Evolutionary conservation across 495 filamentous ascomycete species (phyloP).

Genomic region (Neurospora sp.): DNA sequence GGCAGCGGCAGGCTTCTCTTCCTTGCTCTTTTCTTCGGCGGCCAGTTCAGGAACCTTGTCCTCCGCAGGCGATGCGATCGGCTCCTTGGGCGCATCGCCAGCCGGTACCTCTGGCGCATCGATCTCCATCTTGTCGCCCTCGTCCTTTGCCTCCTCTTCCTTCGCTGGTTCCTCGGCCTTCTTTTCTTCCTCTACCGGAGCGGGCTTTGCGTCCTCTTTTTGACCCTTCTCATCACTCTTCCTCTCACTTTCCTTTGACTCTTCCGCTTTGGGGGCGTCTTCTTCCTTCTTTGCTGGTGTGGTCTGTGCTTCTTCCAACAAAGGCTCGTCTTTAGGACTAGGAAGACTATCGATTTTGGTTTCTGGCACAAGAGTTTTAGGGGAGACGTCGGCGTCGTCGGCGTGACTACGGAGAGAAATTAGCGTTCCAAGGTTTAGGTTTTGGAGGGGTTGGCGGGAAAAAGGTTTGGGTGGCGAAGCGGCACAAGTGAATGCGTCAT

Average conservation of each 20-base stretch:
- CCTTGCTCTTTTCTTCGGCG: neutral
- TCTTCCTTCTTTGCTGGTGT: neutral
- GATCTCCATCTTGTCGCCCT: neutral
- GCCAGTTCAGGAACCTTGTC: neutral
- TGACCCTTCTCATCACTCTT: neutral
- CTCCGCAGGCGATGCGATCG: neutral
- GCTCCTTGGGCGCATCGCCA: neutral
- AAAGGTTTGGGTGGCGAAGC: neutral
- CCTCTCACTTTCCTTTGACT: neutral
- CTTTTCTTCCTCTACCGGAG: neutral
- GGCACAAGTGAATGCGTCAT: neutral
- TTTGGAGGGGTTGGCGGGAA: neutral
- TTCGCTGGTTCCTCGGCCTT: neutral
- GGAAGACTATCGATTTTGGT: neutral
- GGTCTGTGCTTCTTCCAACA: neutral
- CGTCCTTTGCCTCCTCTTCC: neutral
- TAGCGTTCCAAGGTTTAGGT: neutral
- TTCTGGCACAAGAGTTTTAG: neutral
- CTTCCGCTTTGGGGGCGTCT: neutral
- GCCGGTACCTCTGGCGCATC: neutral
- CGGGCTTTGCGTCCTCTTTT: neutral
- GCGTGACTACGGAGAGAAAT: neutral
- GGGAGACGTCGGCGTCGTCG: neutral
- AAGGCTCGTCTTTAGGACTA: neutral
- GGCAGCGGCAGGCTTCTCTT: conserved; percentile 8